Conservation (phyloP, 2,329 filamentous ascomycete genomes). For the Fusarium pininemorale region DNA sequence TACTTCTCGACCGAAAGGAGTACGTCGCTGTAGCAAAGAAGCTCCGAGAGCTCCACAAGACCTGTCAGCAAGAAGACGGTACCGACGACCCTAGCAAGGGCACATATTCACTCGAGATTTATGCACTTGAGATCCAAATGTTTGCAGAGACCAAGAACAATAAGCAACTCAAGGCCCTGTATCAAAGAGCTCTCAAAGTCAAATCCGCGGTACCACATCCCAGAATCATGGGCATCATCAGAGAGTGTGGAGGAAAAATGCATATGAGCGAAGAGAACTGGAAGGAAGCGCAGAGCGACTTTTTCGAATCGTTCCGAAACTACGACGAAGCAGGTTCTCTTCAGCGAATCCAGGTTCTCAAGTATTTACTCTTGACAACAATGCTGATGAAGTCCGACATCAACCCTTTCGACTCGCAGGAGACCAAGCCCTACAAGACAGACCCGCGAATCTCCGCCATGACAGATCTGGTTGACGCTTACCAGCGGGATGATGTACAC, state of each 20-base stretch:
- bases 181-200: constrained; percentile 89
- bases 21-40: constrained; percentile 84
- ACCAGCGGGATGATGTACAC: constrained; percentile 94
- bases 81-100: constrained; percentile 93
- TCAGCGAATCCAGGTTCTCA: constrained; percentile 95
- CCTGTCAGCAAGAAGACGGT: constrained; percentile 88
- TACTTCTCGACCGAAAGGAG: constrained; percentile 91
- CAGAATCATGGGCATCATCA: constrained; percentile 99
- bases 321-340: constrained; percentile 98
- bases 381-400: constrained; percentile 99
- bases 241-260: constrained; percentile 99
- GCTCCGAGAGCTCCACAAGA: constrained; percentile 85
- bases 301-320: constrained; percentile 98
- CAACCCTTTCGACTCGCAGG: constrained; percentile 98
- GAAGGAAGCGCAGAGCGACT: constrained; percentile 96
- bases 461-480: constrained; percentile 96
- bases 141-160: constrained; percentile 96
- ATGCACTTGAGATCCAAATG: constrained; percentile 98
- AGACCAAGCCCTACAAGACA: constrained; percentile 97
- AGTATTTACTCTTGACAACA: constrained; percentile 94
- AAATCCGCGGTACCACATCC: constrained; percentile 97
- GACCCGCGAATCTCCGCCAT: constrained; percentile 95
- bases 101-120: constrained; percentile 94
- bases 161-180: constrained; percentile 92
- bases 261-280: constrained; percentile 99